A percentile compares a stretch with the other conserved stretches of the same genome.
Evolutionary conservation across 805 yeast genomes (phyloP).

Genomic region (Yarrowia sp.): DNA sequence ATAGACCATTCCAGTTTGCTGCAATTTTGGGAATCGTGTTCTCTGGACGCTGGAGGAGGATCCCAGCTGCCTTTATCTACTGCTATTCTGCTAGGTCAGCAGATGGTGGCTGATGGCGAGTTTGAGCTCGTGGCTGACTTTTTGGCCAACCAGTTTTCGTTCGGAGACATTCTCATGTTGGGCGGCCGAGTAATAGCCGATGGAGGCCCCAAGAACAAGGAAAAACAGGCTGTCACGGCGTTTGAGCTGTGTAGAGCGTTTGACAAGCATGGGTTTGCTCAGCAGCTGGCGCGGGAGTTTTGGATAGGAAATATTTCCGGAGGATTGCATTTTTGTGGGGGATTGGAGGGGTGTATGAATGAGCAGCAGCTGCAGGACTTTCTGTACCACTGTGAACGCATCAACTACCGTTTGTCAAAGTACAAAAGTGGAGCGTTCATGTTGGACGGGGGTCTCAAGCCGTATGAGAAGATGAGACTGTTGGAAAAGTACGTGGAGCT

Average conservation of each 20-base stretch:
- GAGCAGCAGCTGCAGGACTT: slow-evolving; percentile 5
- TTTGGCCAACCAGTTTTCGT: slow-evolving; percentile 13
- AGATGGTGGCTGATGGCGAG: slow-evolving; percentile 13
- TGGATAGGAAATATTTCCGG: slow-evolving; percentile 20
- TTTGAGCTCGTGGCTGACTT: slow-evolving; percentile 15
- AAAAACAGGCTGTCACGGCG: not conserved
- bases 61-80: not conserved
- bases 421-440: slow-evolving; percentile 19
- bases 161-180: slow-evolving; percentile 17
- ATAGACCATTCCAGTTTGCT: not conserved
- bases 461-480: slow-evolving; percentile 6
- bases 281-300: slow-evolving; percentile 14
- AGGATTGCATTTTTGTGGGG: slow-evolving; percentile 18
- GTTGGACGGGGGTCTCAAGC: not conserved
- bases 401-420: slow-evolving; percentile 2
- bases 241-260: slow-evolving; percentile 20
- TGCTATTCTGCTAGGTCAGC: slow-evolving; percentile 2
- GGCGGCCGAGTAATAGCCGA: not conserved
- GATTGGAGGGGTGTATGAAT: not conserved
- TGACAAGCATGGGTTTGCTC: slow-evolving; percentile 16
- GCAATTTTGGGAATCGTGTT: slow-evolving; percentile 3
- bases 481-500: not conserved
- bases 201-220: not conserved
- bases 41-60: not conserved
- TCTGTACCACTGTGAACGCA: not conserved